Evolutionary conservation across 228 moss, liverwort and hornwort genomes (phyloP).

Genomic region (Sphagnum fallax): DNA sequence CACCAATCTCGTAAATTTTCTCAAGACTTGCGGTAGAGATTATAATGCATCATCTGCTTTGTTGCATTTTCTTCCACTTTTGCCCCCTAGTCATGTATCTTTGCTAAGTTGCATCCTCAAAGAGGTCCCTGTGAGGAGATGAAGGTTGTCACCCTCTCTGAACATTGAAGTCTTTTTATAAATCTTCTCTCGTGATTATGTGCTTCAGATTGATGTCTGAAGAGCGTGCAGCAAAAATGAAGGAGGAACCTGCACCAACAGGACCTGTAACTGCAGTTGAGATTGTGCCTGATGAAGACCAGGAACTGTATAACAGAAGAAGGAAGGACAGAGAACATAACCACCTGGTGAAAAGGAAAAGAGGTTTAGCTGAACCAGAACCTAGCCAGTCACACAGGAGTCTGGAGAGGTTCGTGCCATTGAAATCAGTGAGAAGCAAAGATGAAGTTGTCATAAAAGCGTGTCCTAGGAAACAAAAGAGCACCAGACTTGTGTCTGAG

Average conservation of each 20-base stretch:
- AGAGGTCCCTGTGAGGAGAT: neutral
- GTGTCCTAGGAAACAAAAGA: slow-evolving; percentile 25
- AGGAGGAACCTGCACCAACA: slow-evolving; percentile 21
- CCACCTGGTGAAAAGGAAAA: slow-evolving; percentile 31
- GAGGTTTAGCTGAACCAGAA: slow-evolving; percentile 23
- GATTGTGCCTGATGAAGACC: no score
- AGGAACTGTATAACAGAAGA: neutral
- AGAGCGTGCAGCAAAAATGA: slow-evolving; percentile 34
- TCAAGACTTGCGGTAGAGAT: neutral
- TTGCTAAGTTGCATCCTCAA: neutral
- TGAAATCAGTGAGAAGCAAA: slow-evolving; percentile 13
- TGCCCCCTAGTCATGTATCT: neutral
- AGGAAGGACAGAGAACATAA: slow-evolving; percentile 2
- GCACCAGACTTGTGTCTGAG: slow-evolving; percentile 3
- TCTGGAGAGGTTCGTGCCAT: slow-evolving; percentile 12
- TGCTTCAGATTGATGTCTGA: slow-evolving; percentile 16
- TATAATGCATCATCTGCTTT: neutral
- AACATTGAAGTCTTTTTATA: neutral
- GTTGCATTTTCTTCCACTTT: neutral
- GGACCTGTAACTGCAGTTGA: neutral
- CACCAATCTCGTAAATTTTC: no score
- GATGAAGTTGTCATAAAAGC: slow-evolving; percentile 7
- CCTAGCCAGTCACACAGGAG: slow-evolving; percentile 16
- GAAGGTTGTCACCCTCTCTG: neutral
- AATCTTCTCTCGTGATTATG: neutral